Evolutionary conservation across 441 rosid species (phyloP).

Genomic region (Erysimum cheiri): DNA sequence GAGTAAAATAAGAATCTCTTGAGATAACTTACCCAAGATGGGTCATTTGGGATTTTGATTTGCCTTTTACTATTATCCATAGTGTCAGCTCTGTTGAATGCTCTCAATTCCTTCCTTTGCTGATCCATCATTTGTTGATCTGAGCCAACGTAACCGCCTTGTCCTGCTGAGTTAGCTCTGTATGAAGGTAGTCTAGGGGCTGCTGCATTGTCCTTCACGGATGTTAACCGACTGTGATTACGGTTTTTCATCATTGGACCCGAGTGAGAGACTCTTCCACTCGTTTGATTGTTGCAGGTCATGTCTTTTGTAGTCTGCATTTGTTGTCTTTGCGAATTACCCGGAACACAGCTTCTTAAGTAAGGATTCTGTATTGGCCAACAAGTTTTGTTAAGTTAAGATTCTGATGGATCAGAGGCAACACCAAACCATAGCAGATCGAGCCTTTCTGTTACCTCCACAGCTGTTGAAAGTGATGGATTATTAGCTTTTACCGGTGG

Average conservation of each 20-base stretch:
- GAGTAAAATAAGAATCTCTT: not conserved
- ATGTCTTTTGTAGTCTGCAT: constrained; percentile 64
- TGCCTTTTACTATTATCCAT: constrained; percentile 43
- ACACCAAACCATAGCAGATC: constrained; percentile 44
- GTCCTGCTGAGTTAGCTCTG: constrained; percentile 22
- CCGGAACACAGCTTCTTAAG: constrained; percentile 63
- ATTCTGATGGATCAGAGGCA: constrained; percentile 31
- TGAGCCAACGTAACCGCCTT: not conserved
- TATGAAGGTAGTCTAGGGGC: constrained; percentile 39
- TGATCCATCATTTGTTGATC: constrained; percentile 43
- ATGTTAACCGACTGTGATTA: constrained; percentile 3
- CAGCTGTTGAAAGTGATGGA: constrained; percentile 32
- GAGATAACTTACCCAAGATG: constrained; percentile 40
- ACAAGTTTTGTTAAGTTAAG: constrained; percentile 29
- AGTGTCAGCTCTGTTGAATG: constrained; percentile 46
- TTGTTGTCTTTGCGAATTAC: constrained; percentile 57
- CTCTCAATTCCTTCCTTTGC: constrained; percentile 40
- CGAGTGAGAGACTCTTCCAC: constrained; percentile 66
- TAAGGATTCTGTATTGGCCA: constrained; percentile 58
- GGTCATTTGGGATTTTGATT: constrained; percentile 32
- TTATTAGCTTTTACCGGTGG: constrained; percentile 46
- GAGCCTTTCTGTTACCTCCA: constrained; percentile 57
- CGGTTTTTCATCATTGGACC: constrained; percentile 70
- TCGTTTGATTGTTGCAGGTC: constrained; percentile 47
- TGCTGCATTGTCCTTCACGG: constrained; percentile 50